Evolutionary conservation across 23 red algal species (phyloP), one percentile per base, ranked within the genome.

Genomic region (Porphyridium purpureum): DNA sequence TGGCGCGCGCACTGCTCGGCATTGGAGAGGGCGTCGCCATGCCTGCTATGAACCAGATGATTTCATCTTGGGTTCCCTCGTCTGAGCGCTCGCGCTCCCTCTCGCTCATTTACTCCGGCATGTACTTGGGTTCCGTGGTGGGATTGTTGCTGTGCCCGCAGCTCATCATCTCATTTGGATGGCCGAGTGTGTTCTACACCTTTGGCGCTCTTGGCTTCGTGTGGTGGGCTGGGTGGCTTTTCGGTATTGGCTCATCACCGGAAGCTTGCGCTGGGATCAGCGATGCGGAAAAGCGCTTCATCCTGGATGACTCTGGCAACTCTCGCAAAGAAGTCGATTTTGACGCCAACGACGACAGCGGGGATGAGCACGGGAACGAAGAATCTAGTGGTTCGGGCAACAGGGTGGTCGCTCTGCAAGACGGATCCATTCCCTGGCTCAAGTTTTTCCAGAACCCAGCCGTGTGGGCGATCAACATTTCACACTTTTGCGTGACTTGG

Each of bases 21-120:
- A 66, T 95, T 7, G 88, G 88, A 1, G 88, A 95, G 75, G 88
- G 88, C 20, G 88, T 95, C 22, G 88, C 88, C 2, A 95, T 95
- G 88, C 88, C 88, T 14, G 79, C 78, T 4, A 95, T 95, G 88
- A 95, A 95, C 53, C 69, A 84, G 47, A 64, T 95, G 3, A 74
- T 95, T 26, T 95, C 88, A 2, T 63, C 62, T 24, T 95, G 88
- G 88, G 67, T 95, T 14, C 88, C 88, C 1, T 57, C 70, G 60
- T 62, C 52, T 36, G 88, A 95, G 57, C 72, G 88, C 25, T 76
- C 79, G 33, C 72, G 88, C 15, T 78, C 78, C 24, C 67, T 95
- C 9, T 76, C 76, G 19, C 56, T 95, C 29, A 84, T 77, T 7
- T 95, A 95, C 38, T 78, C 69, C 40, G 88, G 88, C 4, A 95